These are phyloP conservation scores for Agrocybe chaxingu DNA, from an alignment of 768 basidiomycete genomes.

Conservation along the genomic window DNA sequence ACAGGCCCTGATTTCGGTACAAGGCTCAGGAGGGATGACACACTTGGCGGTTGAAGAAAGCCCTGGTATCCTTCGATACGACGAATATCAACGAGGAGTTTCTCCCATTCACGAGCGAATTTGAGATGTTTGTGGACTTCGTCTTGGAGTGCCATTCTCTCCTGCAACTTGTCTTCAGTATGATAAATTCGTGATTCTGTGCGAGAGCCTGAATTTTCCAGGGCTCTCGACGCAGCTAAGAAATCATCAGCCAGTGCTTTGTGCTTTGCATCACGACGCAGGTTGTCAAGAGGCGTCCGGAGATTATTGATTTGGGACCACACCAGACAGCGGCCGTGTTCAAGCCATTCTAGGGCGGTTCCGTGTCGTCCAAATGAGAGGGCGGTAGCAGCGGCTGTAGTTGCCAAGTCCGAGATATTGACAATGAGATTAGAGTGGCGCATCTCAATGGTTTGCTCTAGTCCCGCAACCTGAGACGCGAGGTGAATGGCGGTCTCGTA, in stretches of 20 bases:
- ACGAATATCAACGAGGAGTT: conserved; percentile 12
- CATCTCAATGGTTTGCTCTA: conserved; percentile 13
- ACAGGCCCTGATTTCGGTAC: conserved; percentile 11
- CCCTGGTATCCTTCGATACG: conserved; percentile 14
- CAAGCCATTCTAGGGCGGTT: conserved; percentile 11
- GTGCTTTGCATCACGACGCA: neutral
- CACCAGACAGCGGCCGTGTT: conserved; percentile 12
- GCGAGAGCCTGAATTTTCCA: conserved; percentile 1
- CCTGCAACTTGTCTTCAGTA: neutral
- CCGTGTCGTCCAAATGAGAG: conserved; percentile 1
- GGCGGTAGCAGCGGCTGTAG: conserved; percentile 14
- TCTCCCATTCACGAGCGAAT: conserved; percentile 15
- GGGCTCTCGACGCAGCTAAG: neutral
- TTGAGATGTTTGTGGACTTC: conserved; percentile 5
- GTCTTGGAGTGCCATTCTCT: neutral
- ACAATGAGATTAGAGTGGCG: conserved; percentile 10
- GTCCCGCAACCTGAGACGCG: conserved; percentile 14
- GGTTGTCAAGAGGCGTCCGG: conserved; percentile 4
- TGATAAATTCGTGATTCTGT: neutral
- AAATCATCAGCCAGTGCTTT: conserved; percentile 4
- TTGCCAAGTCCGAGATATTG: conserved; percentile 6
- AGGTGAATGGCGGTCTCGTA: conserved; percentile 9
- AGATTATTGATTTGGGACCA: conserved; percentile 12
- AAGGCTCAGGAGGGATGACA: conserved; percentile 1
- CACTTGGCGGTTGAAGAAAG: conserved; percentile 12